Base-by-base conservation (phyloP, 805 yeast species). In the Monosporozyma aquatica region DNA sequence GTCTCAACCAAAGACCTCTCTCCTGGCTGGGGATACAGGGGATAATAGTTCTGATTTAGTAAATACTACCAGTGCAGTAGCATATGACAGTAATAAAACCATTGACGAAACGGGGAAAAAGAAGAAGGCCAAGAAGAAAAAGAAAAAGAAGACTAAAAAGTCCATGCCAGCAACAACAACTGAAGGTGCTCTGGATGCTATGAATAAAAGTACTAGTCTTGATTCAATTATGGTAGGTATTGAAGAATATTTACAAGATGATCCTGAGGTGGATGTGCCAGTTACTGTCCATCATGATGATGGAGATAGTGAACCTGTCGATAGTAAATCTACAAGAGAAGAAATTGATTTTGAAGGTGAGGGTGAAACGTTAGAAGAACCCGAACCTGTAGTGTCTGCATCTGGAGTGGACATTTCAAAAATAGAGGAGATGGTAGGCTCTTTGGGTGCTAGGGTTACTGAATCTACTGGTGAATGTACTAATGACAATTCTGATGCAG, bases 31-130 rank as follows among this genome's bases (percentile, higher is more conserved):
- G 10, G 14, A 20, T 21, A 25, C 18, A 15, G 21, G 7, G 14
- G 25, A 55, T 14, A 61, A 60, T 40, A 63, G 56, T 36, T 47
- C 48, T 21, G 62, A 58, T 25, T 44, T 56, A 23, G 62, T 59
- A 26, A 51, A 53, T 15, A 52, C 59, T 37, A 52, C 58, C 39
- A 46, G 47, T 43, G 54, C 56, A 17, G n/a, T n/a, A n/a, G n/a
- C 47, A 14, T 24, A 47, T 10, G 44, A 50, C 20, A 47, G 49
- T 21, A 55, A 52, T 15, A 37, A 42, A 10, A 29, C 28, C 9
- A 37, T 3, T 25, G 28, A 30, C 17, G 41, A 35, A 1, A 25
- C 23, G 5, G 35, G 40, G 6, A 42, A 45, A 27, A 42, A 37
- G 13, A 30, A 25, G 11, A 43, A 43, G 22, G 38, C 36, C 30